A percentile compares a stretch with the other conserved stretches of the same genome.
Conservation (phyloP, 2,329 filamentous ascomycete species). For the Epichloe aotearoae region DNA sequence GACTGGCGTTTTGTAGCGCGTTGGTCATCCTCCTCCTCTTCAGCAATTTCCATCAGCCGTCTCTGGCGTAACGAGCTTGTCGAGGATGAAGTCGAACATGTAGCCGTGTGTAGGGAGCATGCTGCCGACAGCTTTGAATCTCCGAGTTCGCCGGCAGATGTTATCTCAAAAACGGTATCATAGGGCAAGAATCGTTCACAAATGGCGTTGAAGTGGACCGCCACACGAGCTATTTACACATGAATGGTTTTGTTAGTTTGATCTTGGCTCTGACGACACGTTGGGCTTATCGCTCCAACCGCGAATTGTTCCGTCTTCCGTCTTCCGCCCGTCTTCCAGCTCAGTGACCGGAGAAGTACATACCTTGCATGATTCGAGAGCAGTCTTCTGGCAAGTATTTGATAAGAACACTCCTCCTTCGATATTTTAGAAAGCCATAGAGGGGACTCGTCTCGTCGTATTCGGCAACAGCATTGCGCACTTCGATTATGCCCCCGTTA, state of each 20-base stretch:
- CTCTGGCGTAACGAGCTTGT: slow-evolving; percentile 65
- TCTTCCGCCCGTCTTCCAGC: not conserved
- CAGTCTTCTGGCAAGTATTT: slow-evolving; percentile 88
- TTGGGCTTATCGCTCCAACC: not conserved
- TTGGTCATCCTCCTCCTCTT: slow-evolving; percentile 71
- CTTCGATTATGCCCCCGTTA: slow-evolving; percentile 69
- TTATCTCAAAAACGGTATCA: slow-evolving; percentile 71
- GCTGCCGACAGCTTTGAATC: slow-evolving; percentile 80
- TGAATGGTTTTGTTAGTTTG: not conserved
- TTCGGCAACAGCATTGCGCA: slow-evolving; percentile 61
- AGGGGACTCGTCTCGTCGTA: slow-evolving; percentile 75
- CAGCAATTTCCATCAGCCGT: slow-evolving; percentile 82
- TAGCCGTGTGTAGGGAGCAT: slow-evolving; percentile 79
- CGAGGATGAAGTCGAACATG: slow-evolving; percentile 74
- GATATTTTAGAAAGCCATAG: slow-evolving; percentile 83
- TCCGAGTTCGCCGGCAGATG: slow-evolving; percentile 62
- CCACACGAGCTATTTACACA: slow-evolving; percentile 55
- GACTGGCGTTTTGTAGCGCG: slow-evolving; percentile 46
- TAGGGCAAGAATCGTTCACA: slow-evolving; percentile 69
- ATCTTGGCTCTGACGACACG: not conserved
- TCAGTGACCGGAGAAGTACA: slow-evolving; percentile 13
- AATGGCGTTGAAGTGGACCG: slow-evolving; percentile 55
- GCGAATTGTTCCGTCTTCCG: not conserved
- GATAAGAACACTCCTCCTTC: slow-evolving; percentile 78
- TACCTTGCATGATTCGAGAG: slow-evolving; percentile 86